A percentile compares a stretch with the other conserved stretches of the same genome.
phyloP scores from a whole-genome alignment of 1,139 yeast species.

The Suhomyces wounanorum region DNA sequence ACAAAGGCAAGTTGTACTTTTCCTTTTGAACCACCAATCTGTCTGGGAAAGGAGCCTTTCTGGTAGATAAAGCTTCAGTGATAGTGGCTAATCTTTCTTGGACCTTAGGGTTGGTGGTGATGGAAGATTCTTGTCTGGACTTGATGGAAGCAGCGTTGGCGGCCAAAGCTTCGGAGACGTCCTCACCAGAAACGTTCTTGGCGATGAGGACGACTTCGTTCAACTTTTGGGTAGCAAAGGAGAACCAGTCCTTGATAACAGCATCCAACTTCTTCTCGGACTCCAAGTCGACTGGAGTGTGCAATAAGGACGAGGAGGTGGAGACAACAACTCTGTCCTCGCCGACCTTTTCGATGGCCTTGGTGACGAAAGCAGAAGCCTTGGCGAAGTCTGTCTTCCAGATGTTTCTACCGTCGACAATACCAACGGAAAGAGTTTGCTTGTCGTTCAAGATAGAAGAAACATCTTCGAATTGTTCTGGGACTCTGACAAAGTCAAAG shows the following conservation, averaged over 20 bases:
- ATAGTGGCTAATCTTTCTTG: constrained; percentile 84
- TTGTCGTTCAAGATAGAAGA: constrained; percentile 59
- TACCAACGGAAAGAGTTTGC: constrained; percentile 91
- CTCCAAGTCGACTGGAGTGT: constrained; percentile 95
- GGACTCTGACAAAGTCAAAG: constrained; percentile 94
- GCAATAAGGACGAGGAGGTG: constrained; percentile 94
- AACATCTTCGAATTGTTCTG: constrained; percentile 92
- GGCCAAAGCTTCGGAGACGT: constrained; percentile 65
- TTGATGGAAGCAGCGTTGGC: constrained; percentile 86
- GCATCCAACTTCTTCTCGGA: constrained; percentile 89
- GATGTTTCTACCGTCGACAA: constrained; percentile 98
- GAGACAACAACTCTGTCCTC: constrained; percentile 86
- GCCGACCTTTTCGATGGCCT: constrained; percentile 85
- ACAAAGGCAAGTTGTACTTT: constrained; percentile 89
- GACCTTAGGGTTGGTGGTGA: constrained; percentile 91
- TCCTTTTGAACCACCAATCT: constrained; percentile 88
- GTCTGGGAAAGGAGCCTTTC: constrained; percentile 81
- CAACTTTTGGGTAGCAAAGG: constrained; percentile 96
- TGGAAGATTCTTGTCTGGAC: constrained; percentile 82
- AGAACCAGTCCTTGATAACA: constrained; percentile 95
- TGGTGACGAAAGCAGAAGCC: constrained; percentile 78
- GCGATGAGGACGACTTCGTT: constrained; percentile 88
- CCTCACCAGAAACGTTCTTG: constrained; percentile 81
- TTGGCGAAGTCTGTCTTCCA: constrained; percentile 95
- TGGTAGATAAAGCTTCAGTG: constrained; percentile 76